Evolutionary conservation across 2,329 filamentous ascomycete species (phyloP).

Genomic region (Eutypella sp.): DNA sequence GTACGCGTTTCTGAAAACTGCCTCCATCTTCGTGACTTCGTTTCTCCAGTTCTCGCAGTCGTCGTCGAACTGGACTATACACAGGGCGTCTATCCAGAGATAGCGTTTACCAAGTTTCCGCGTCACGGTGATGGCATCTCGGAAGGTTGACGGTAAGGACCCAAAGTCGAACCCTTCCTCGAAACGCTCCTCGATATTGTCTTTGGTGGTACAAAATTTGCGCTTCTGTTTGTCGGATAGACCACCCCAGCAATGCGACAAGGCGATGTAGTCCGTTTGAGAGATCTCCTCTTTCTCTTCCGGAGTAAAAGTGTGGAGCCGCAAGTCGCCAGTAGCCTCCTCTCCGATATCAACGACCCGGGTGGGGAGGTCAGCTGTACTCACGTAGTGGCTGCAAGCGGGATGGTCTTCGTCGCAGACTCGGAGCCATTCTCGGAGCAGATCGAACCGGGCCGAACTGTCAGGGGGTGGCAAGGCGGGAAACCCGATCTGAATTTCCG

Average conservation of each 20-base stretch:
- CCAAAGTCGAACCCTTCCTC: background rate
- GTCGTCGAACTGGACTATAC: background rate
- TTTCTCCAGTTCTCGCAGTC: background rate
- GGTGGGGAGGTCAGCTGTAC: background rate
- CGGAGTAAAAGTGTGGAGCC: background rate
- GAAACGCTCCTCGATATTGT: background rate
- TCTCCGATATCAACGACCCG: background rate
- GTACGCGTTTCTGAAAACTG: background rate
- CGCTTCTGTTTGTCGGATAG: background rate
- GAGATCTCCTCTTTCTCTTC: background rate
- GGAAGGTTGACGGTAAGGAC: background rate
- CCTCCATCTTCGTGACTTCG: background rate
- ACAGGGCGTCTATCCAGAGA: slow-evolving; percentile 3
- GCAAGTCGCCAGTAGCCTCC: background rate
- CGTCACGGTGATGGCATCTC: slow-evolving; percentile 2
- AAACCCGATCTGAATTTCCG: background rate
- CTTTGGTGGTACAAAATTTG: background rate
- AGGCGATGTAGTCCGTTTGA: background rate
- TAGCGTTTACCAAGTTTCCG: slow-evolving; percentile 1
- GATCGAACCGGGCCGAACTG: background rate
- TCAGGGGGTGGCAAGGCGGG: background rate
- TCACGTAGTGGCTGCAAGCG: background rate
- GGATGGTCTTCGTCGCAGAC: background rate
- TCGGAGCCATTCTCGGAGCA: background rate
- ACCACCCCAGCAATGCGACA: background rate